phyloP scores from a whole-genome alignment of 768 basidiomycete genomes.

The Pilatotrama ljubarskyi region DNA sequence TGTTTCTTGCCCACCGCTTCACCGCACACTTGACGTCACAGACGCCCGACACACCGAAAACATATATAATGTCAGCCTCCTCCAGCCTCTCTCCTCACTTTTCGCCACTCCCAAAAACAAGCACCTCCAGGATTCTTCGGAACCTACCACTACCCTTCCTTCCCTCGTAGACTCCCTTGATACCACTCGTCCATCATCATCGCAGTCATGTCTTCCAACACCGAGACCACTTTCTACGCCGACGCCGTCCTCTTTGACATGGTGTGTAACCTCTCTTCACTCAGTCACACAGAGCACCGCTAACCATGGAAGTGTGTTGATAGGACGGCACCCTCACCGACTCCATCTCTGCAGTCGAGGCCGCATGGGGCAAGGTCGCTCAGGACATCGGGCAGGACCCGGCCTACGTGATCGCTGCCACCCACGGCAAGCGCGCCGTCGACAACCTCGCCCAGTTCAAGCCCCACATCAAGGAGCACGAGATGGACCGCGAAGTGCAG shows the following conservation, averaged over 20 bases:
- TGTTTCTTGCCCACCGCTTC: neutral
- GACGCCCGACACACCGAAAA: neutral
- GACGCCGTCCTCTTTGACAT: constrained; percentile 71
- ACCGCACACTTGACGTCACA: constrained; percentile 13
- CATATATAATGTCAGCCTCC: constrained; percentile 4
- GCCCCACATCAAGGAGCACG: constrained; percentile 52
- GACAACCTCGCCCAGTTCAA: constrained; percentile 70
- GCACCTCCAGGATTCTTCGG: neutral
- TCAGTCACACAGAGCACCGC: neutral
- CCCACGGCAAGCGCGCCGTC: constrained; percentile 77
- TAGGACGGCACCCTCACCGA: constrained; percentile 75
- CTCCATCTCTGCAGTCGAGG: constrained; percentile 72
- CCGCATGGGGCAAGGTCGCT: constrained; percentile 75
- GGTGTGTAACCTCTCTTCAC: constrained; percentile 38
- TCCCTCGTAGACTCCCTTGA: neutral
- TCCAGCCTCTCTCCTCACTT: constrained; percentile 1
- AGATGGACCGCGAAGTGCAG: constrained; percentile 60
- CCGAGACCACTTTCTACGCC: constrained; percentile 40
- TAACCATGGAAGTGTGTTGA: constrained; percentile 20
- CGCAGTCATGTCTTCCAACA: constrained; percentile 24
- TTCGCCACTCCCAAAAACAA: constrained; percentile 1
- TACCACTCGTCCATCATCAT: constrained; percentile 6
- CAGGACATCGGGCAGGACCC: constrained; percentile 69
- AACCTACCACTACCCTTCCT: constrained; percentile 2
- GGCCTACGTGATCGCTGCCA: constrained; percentile 65